A percentile compares a stretch with the other conserved stretches of the same genome.
phyloP scores from a whole-genome alignment of 2,329 filamentous ascomycete species.

The Talaromyces marneffei region DNA sequence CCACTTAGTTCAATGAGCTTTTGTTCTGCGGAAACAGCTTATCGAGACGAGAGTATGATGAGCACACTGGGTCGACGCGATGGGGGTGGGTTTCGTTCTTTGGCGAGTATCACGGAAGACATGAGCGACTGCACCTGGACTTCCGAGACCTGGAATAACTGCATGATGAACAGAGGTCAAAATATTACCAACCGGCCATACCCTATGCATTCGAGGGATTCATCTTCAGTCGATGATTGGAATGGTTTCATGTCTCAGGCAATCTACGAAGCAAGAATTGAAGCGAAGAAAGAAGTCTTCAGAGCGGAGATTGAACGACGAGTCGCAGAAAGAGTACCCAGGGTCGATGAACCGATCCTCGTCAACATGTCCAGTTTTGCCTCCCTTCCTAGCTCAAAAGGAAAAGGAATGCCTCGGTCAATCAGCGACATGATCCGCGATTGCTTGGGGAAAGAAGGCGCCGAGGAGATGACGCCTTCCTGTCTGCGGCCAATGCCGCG shows the following conservation, averaged over 20 bases:
- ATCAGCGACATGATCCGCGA: constrained; percentile 3
- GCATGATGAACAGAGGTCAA: not conserved
- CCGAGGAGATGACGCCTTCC: not conserved
- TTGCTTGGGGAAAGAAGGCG: not conserved
- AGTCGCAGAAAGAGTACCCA: not conserved
- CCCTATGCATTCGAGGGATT: not conserved
- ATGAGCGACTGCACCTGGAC: not conserved
- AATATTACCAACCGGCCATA: not conserved
- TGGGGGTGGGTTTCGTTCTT: not conserved
- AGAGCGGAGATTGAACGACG: not conserved
- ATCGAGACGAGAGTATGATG: not conserved
- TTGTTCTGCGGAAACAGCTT: not conserved
- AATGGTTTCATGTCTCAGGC: not conserved
- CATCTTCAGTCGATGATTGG: not conserved
- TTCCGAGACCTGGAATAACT: not conserved
- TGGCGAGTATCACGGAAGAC: not conserved
- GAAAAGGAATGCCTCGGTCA: not conserved
- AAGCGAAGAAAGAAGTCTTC: not conserved
- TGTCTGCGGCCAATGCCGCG: not conserved
- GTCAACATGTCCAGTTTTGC: not conserved
- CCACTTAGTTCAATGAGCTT: not conserved
- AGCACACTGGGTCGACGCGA: not conserved
- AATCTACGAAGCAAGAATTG: not conserved
- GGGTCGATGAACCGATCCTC: not conserved
- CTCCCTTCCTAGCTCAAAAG: not conserved